These are phyloP conservation scores for Thelephora aurantiotincta DNA, from an alignment of 768 basidiomycete genomes.

Conservation along the genomic window DNA sequence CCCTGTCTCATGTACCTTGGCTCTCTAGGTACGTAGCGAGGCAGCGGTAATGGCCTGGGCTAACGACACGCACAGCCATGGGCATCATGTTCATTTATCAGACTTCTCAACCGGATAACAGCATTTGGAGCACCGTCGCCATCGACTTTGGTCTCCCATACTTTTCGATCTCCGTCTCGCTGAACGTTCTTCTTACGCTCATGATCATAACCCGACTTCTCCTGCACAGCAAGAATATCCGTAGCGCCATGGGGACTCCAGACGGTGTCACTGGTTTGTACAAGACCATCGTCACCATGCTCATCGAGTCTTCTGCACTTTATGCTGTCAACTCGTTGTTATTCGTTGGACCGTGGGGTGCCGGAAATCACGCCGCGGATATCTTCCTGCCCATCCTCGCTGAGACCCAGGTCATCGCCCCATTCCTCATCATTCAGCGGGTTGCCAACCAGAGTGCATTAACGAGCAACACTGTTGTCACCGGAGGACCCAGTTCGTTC, in stretches of 20 bases:
- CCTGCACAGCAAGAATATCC: too few species aligned
- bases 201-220: conserved; percentile 7
- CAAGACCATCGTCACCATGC: conserved; percentile 13
- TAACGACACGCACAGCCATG: too few species aligned
- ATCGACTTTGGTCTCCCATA: conserved; percentile 10
- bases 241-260: background rate
- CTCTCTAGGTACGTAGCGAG: conserved; percentile 6
- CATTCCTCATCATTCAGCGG: conserved; percentile 13
- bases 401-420: conserved; percentile 13
- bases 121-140: too few species aligned
- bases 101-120: too few species aligned
- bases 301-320: conserved; percentile 13
- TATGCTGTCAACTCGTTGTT: conserved; percentile 12
- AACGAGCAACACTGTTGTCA: background rate
- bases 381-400: conserved; percentile 12
- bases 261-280: conserved; percentile 1
- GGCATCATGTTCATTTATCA: too few species aligned
- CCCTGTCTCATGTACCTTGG: conserved; percentile 9
- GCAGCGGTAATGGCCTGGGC: too few species aligned
- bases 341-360: conserved; percentile 12
- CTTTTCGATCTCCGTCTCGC: conserved; percentile 11
- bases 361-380: conserved; percentile 7
- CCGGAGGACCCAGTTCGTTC: too few species aligned
- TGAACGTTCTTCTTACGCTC: conserved; percentile 12
- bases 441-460: conserved; percentile 11